Evolutionary conservation across 75 land plant genomes (phyloP).

Genomic region (Picea sitchensis): DNA sequence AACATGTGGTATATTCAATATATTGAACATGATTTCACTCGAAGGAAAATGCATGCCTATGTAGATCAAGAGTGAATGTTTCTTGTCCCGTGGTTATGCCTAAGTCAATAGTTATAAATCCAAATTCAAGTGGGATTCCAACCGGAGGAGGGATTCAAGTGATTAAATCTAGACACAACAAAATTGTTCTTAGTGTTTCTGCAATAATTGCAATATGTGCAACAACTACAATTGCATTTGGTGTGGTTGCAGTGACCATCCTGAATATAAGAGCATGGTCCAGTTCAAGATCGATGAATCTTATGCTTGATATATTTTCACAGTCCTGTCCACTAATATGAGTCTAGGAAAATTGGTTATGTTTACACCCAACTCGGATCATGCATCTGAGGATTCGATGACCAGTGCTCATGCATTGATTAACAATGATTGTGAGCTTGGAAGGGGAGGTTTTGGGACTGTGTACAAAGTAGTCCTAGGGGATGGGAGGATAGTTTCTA

Average conservation of each 20-base stretch:
- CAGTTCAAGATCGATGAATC: background rate
- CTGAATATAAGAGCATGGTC: conserved; percentile 29
- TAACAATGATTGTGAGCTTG: conserved; percentile 38
- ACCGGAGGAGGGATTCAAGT: conserved; percentile 14
- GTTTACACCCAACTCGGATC: background rate
- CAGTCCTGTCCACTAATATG: background rate
- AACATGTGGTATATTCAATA: conserved; percentile 52
- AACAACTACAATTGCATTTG: conserved; percentile 65
- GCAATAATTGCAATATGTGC: conserved; percentile 83
- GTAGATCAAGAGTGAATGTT: conserved; percentile 57
- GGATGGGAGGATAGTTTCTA: conserved; percentile 28
- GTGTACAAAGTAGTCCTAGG: conserved; percentile 34
- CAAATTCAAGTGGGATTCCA: conserved; percentile 21
- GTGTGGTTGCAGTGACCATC: conserved; percentile 60
- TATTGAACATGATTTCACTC: conserved; percentile 50
- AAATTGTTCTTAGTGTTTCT: conserved; percentile 74
- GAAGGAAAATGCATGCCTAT: conserved; percentile 58
- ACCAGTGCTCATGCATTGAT: conserved; percentile 31
- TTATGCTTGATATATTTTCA: background rate
- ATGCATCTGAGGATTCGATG: conserved; percentile 22
- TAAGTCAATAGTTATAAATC: conserved; percentile 87
- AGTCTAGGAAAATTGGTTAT: background rate
- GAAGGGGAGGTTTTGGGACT: conserved; percentile 41
- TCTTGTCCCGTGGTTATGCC: conserved; percentile 63
- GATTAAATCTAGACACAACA: conserved; percentile 28